A percentile compares a stretch with the other conserved stretches of the same genome.
Conservation (phyloP, 768 basidiomycete genomes). For the Chalciporus piperatus region DNA sequence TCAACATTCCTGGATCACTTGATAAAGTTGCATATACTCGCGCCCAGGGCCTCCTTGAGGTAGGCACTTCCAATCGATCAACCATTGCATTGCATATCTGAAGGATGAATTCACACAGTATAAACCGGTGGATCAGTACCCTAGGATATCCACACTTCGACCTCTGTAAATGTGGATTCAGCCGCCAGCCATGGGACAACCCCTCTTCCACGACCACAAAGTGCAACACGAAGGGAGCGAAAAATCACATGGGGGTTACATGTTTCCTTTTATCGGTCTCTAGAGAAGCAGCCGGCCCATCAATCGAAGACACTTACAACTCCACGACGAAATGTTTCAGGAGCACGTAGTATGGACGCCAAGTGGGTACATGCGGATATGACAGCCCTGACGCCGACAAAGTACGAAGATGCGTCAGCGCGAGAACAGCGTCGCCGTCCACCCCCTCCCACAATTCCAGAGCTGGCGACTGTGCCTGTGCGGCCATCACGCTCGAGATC, state of each 20-base stretch:
- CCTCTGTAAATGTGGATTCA: slow-evolving; percentile 1
- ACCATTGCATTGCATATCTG: background rate
- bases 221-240: slow-evolving; percentile 5
- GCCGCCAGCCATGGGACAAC: background rate
- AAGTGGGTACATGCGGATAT: slow-evolving; percentile 24
- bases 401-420: background rate
- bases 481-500: slow-evolving; percentile 15
- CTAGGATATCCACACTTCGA: slow-evolving; percentile 25
- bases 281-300: slow-evolving; percentile 9
- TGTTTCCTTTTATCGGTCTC: slow-evolving; percentile 4
- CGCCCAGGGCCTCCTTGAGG: slow-evolving; percentile 11
- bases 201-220: background rate
- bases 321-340: slow-evolving; percentile 34
- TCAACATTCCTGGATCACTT: slow-evolving; percentile 5
- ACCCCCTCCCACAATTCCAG: background rate
- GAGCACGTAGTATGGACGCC: slow-evolving; percentile 28
- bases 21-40: slow-evolving; percentile 1
- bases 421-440: background rate
- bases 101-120: background rate
- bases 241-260: slow-evolving; percentile 25
- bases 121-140: background rate
- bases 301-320: slow-evolving; percentile 33
- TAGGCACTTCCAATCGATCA: background rate
- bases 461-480: background rate
- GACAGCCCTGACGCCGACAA: background rate